Conservation (phyloP, 73 alveolate species). For the Paramecium octaurelia region DNA sequence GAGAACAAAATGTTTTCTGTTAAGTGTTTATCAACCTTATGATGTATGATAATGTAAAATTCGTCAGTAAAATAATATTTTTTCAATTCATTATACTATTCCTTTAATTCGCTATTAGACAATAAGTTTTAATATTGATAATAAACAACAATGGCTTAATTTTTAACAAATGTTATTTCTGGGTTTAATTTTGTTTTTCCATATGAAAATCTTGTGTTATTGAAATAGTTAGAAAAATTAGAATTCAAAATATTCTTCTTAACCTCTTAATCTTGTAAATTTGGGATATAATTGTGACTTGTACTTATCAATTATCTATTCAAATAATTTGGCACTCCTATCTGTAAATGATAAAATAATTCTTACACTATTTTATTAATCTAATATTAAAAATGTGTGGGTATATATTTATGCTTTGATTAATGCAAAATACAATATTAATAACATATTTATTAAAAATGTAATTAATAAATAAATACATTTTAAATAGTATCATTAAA, state of each 20-base stretch:
- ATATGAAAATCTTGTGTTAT: background rate
- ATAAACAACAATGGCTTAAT: background rate
- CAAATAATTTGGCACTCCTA: background rate
- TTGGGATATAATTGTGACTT: background rate
- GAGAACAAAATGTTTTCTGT: background rate
- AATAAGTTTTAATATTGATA: background rate
- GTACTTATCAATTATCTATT: background rate
- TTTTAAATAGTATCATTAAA: background rate
- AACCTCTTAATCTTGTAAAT: background rate
- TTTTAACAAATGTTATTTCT: background rate
- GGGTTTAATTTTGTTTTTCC: background rate
- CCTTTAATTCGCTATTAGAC: background rate
- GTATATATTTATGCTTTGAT: conserved; percentile 1
- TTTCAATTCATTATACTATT: background rate
- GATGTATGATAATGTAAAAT: background rate
- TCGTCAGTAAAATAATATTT: background rate
- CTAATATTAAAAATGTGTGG: background rate
- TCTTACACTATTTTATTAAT: background rate
- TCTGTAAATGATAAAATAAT: background rate
- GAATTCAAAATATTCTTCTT: background rate
- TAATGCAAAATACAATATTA: background rate
- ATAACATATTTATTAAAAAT: background rate
- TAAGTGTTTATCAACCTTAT: background rate
- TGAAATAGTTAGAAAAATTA: background rate
- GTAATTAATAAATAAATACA: background rate